These are phyloP conservation scores for Pythium coloratum DNA, from an alignment of 352 stramenopile genomes.

Conservation along the genomic window DNA sequence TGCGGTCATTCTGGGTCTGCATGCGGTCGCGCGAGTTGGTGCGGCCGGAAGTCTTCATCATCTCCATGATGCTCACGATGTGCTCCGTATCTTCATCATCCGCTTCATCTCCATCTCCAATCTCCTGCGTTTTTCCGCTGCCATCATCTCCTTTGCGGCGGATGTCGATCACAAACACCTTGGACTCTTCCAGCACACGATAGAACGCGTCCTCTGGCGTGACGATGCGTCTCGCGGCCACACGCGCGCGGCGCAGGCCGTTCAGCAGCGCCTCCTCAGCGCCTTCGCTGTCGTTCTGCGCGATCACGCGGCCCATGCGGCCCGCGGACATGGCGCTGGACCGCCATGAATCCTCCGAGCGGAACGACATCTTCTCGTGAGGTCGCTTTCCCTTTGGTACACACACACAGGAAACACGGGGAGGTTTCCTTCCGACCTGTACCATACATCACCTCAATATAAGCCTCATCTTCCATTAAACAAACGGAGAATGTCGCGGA, in stretches of 20 bases:
- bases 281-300: conserved; percentile 26
- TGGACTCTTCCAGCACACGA: conserved; percentile 62
- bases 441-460: background rate
- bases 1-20: conserved; percentile 40
- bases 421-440: conserved; percentile 17
- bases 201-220: conserved; percentile 58
- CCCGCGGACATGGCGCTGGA: conserved; percentile 29
- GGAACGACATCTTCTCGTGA: conserved; percentile 20
- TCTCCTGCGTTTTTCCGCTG: background rate
- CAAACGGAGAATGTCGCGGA: background rate
- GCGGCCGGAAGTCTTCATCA: conserved; percentile 39
- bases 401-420: background rate
- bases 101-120: conserved; percentile 4
- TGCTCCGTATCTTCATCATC: conserved; percentile 8
- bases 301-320: conserved; percentile 25
- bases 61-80: conserved; percentile 58
- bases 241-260: conserved; percentile 17
- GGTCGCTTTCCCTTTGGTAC: background rate
- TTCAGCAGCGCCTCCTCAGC: conserved; percentile 24
- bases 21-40: conserved; percentile 30
- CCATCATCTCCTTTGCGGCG: conserved; percentile 5
- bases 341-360: conserved; percentile 29
- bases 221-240: conserved; percentile 27
- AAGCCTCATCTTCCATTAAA: background rate
- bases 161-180: conserved; percentile 60